These are phyloP conservation scores for Pascua guehoae DNA, from an alignment of 1,284 basidiomycete species.

Conservation along the genomic window DNA sequence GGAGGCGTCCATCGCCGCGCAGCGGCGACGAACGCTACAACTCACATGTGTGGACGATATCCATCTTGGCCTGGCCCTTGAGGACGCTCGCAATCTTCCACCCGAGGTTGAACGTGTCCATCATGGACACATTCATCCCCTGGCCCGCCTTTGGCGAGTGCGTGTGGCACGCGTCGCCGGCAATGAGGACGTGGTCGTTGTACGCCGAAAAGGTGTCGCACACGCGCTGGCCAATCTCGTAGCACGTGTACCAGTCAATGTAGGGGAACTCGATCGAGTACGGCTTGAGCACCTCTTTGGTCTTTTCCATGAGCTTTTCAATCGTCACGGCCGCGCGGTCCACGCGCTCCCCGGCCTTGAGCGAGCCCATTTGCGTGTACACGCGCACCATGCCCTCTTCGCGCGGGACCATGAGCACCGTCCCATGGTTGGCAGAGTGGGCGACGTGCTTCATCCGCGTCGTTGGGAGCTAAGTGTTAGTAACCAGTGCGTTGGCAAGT, in stretches of 20 bases:
- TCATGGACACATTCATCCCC: slow-evolving; percentile 39
- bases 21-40: not conserved
- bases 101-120: slow-evolving; percentile 46
- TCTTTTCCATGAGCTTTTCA: slow-evolving; percentile 60
- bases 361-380: slow-evolving; percentile 24
- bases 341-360: slow-evolving; percentile 21
- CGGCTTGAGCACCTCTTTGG: slow-evolving; percentile 63
- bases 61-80: slow-evolving; percentile 63
- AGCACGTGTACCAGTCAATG: slow-evolving; percentile 43
- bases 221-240: slow-evolving; percentile 52
- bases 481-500: too few species aligned
- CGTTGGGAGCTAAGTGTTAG: slow-evolving; percentile 9
- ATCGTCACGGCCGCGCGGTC: slow-evolving; percentile 49
- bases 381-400: slow-evolving; percentile 34
- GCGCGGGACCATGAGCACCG: slow-evolving; percentile 40
- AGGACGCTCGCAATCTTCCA: slow-evolving; percentile 53
- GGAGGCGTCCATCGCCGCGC: too few species aligned
- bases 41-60: slow-evolving; percentile 60
- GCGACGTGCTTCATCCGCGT: slow-evolving; percentile 38
- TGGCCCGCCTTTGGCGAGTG: slow-evolving; percentile 41
- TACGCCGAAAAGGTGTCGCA: slow-evolving; percentile 22
- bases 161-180: slow-evolving; percentile 41
- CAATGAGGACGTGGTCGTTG: slow-evolving; percentile 35
- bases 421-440: slow-evolving; percentile 31
- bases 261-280: slow-evolving; percentile 57